Percentiles rank a stretch among this genome's conserved stretches.
These are phyloP conservation scores for Lactarius trivialis DNA, from an alignment of 768 basidiomycete genomes.

Conservation along the genomic window DNA sequence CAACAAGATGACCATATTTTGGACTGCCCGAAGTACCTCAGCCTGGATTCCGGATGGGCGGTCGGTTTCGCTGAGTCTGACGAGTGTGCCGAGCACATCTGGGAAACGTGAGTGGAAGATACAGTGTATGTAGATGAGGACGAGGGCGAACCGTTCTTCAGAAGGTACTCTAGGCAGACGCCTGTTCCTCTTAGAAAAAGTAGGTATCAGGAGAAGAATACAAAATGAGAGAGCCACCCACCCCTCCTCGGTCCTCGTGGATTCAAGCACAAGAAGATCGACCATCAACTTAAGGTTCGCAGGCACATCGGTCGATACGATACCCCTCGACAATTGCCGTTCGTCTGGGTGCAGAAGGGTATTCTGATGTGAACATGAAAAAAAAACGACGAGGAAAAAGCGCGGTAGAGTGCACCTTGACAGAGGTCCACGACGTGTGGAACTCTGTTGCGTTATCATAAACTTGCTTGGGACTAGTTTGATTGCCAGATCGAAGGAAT, in stretches of 20 bases:
- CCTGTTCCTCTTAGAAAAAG: constrained; percentile 61
- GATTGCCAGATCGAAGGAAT: constrained; percentile 51
- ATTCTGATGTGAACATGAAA: constrained; percentile 40
- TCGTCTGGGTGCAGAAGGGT: constrained; percentile 87
- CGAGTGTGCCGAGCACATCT: constrained; percentile 83
- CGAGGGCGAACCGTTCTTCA: constrained; percentile 66
- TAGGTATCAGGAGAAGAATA: constrained; percentile 5
- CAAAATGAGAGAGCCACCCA: constrained; percentile 36
- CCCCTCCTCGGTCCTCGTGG: constrained; percentile 81
- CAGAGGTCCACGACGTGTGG: constrained; percentile 63
- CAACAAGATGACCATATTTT: constrained; percentile 85
- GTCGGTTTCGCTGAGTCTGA: constrained; percentile 78
- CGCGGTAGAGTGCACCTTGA: constrained; percentile 47
- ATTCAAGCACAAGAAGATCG: constrained; percentile 81
- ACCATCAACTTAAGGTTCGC: constrained; percentile 71
- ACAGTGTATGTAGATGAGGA: not conserved
- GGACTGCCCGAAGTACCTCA: constrained; percentile 78
- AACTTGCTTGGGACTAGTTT: constrained; percentile 40
- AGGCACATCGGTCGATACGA: constrained; percentile 76
- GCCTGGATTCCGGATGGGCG: constrained; percentile 87
- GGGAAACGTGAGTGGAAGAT: constrained; percentile 6
- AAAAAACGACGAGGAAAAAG: not conserved
- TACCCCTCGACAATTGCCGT: constrained; percentile 76
- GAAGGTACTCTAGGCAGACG: constrained; percentile 81
- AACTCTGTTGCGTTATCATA: constrained; percentile 71